Base-by-base conservation (phyloP, 2,329 filamentous ascomycete species). In the Pestalotiopsis sp. region DNA sequence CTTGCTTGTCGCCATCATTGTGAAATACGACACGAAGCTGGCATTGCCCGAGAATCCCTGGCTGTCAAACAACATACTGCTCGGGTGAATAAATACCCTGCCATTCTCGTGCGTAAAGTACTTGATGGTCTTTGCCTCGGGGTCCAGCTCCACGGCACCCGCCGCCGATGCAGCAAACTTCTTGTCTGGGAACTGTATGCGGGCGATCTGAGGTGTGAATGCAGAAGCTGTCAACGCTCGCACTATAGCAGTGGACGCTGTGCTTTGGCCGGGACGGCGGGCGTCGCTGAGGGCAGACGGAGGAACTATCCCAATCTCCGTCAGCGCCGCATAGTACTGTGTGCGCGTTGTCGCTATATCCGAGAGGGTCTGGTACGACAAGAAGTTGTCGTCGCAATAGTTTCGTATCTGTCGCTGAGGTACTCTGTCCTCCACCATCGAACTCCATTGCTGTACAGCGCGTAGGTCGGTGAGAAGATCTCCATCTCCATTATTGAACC, bases 111-210 rank as follows among this genome's bases (percentile, higher is more conserved):
- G 91, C 72, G 92, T 93, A 80, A 94, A 98, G 81, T 94, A 99
- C 77, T 94, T 96, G 80, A 99, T 98, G 3, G 92, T 93, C 65
- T 90, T 87, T 4, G 95, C 95, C 79, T 98, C 95, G 0, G 95
- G 95, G 76, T 99, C 96, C 6, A 98, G 85, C 77, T 96, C 95
- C 1, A 98, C 93, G 0, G 96, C 93, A 7, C 96, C 96, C 1
- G 93, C 93, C 70, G 97, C 88, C 2, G 93, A 94, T 44, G 91
- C 89, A 13, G 93, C 92, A 79, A 97, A 99, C 79, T 98, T 98
- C 83, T 97, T 97, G 81, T 97, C 94, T 0, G 96, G 96, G 73
- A 98, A 93, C 71, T 94, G 91, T 76, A 99, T 97, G 65, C 94
- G 89, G 14, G 94, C 94, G 71, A 98, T 89, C 79, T 98, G 95